These are phyloP conservation scores for Aspergillus sp. DNA, from an alignment of 2,329 filamentous ascomycete genomes.

Conservation along the genomic window DNA sequence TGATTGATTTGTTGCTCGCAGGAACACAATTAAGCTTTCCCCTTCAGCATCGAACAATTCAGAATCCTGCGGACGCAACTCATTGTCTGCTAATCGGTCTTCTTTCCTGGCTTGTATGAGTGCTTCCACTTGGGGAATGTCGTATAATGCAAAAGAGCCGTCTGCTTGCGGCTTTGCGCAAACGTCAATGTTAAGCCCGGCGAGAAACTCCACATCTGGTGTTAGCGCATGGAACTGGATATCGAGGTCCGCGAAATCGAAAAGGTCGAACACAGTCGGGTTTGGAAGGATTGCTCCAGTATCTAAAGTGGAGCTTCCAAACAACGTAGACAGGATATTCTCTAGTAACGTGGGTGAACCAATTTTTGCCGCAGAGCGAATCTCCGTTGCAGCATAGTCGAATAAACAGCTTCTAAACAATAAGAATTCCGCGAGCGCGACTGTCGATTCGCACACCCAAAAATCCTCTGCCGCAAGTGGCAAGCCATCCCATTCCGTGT, in stretches of 20 bases:
- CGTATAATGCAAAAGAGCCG: slow-evolving; percentile 54
- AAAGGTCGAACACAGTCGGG: slow-evolving; percentile 83
- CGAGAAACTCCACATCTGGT: slow-evolving; percentile 61
- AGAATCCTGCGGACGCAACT: slow-evolving; percentile 46
- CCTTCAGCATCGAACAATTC: slow-evolving; percentile 42
- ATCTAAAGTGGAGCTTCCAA: slow-evolving; percentile 67
- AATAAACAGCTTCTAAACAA: slow-evolving; percentile 73
- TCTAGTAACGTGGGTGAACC: slow-evolving; percentile 69
- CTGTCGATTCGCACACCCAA: slow-evolving; percentile 65
- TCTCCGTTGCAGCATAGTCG: slow-evolving; percentile 82
- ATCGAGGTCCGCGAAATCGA: slow-evolving; percentile 79
- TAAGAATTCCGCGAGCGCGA: slow-evolving; percentile 75
- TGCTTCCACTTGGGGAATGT: slow-evolving; percentile 70
- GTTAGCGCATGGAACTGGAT: slow-evolving; percentile 49
- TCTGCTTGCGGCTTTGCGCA: slow-evolving; percentile 64
- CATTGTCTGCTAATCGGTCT: slow-evolving; percentile 39
- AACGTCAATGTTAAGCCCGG: slow-evolving; percentile 65
- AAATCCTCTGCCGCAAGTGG: slow-evolving; percentile 64
- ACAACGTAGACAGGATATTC: slow-evolving; percentile 66
- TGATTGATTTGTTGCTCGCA: slow-evolving; percentile 43
- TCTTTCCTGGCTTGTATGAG: slow-evolving; percentile 60
- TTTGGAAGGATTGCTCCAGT: slow-evolving; percentile 67
- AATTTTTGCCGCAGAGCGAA: slow-evolving; percentile 72
- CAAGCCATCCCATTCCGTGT: slow-evolving; percentile 72
- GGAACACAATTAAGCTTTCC: slow-evolving; percentile 36